Percentiles rank a stretch among this genome's conserved stretches.
phyloP scores from a whole-genome alignment of 164 flowering plant genomes.

The Euptelea pleiosperma region DNA sequence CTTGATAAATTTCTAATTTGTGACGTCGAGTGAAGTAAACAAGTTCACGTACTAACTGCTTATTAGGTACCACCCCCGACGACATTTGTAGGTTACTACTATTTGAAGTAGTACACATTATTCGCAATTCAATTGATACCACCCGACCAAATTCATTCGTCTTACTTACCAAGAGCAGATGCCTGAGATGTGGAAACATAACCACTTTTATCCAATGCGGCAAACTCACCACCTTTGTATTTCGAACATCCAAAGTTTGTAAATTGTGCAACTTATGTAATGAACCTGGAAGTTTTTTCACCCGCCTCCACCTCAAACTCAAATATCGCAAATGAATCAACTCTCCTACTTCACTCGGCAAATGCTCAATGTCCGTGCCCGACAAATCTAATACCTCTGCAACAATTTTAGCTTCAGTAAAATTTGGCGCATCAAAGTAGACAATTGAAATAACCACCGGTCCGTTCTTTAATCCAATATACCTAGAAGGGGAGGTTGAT shows the following conservation, averaged over 20 bases:
- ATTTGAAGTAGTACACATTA: no score
- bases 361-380: not conserved
- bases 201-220: slow-evolving; percentile 3
- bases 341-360: slow-evolving; percentile 8
- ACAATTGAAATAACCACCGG: no score
- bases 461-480: no score
- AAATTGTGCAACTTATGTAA: not conserved
- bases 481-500: no score
- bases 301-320: not conserved
- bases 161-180: no score
- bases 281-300: not conserved
- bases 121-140: no score
- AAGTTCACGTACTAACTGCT: not conserved
- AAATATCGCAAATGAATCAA: slow-evolving; percentile 16
- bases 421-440: no score
- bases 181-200: no score
- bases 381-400: slow-evolving; percentile 12
- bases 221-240: not conserved
- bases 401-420: not conserved
- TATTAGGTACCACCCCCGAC: not conserved
- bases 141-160: no score
- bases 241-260: slow-evolving; percentile 13
- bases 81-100: not conserved
- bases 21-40: not conserved
- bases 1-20: not conserved